Base-by-base conservation (phyloP, 495 filamentous ascomycete genomes). In the Cairneyella variabilis region DNA sequence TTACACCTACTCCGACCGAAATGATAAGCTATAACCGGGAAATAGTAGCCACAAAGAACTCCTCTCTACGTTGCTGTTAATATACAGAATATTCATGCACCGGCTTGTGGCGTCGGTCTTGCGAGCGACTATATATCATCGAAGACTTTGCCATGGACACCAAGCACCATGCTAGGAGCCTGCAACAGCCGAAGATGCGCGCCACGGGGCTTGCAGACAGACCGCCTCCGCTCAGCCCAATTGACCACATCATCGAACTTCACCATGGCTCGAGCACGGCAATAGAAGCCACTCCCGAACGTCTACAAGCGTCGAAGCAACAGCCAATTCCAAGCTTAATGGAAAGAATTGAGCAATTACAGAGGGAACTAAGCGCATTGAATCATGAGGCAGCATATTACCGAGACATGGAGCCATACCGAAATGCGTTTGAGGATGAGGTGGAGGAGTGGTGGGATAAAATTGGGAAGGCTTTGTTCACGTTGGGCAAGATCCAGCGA, bases 221-320 rank as follows among this genome's bases (percentile, higher is more conserved):
- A 43, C 38, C 38, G 27, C 49, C 49, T 43, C 18, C 10, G 17
- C 49, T 52, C 7, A 52, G 38, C 21, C 49, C 21, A 52, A 52
- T 52, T 52, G 38, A 52, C 21, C 27, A 27, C 20, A 52, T 52
- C 22, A 52, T 52, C 18, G 30, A 20, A 3, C 49, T 42, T 20
- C 18, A 52, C 22, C 49, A 52, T 44, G 38, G 49, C 26, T 52
- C 49, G 37, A 52, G 5, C 43, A 52, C 20, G 21, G 37, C 37
- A 52, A 52, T 52, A 42, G 49, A 52, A 52, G 49, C 49, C 12
- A 52, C 49, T n/a, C 36, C 49, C 43, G 2, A 43, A 43, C 49
- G 38, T 4, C 23, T 52, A 52, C 22, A 52, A 37, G 49, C 49
- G 23, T 52, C 49, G 49, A 52, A 52, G 37, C 38, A 52, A 43